Evolutionary conservation across 768 basidiomycete genomes (phyloP).

Genomic region (Butyriboletus loyo): DNA sequence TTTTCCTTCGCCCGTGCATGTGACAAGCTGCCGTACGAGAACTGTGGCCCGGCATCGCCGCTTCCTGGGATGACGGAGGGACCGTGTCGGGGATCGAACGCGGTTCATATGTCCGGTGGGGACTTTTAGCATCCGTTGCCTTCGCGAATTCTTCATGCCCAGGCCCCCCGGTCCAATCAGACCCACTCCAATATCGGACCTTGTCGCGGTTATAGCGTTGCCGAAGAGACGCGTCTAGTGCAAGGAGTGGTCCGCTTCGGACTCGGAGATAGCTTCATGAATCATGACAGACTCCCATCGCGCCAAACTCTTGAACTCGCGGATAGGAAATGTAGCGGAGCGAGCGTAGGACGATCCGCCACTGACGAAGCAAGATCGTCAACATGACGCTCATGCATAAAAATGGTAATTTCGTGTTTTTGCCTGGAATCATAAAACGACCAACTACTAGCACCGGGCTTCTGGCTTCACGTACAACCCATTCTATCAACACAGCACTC

Average conservation of each 20-base stretch:
- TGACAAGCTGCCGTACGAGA: slow-evolving; percentile 13
- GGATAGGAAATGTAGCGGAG: neutral
- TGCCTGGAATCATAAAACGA: neutral
- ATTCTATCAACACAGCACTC: neutral
- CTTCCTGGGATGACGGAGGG: slow-evolving; percentile 12
- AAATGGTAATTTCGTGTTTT: neutral
- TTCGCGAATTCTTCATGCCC: slow-evolving; percentile 12
- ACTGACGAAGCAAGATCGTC: slow-evolving; percentile 13
- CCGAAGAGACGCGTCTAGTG: neutral
- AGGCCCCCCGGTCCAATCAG: slow-evolving; percentile 9
- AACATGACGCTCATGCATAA: neutral
- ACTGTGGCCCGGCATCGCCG: neutral
- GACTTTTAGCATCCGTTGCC: slow-evolving; percentile 7
- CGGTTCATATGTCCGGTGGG: slow-evolving; percentile 14
- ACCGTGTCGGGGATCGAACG: slow-evolving; percentile 1
- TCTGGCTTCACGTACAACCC: neutral
- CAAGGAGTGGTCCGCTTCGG: neutral
- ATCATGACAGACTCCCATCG: neutral
- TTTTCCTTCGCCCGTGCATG: neutral
- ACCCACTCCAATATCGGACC: neutral
- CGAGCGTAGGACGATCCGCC: slow-evolving; percentile 13
- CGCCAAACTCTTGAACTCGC: neutral
- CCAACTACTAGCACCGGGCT: neutral
- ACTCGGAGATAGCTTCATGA: neutral
- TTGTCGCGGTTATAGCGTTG: neutral